Evolutionary conservation across 116 monocot genomes (phyloP), one percentile per base, ranked within the genome.

Genomic region (Cymodocea nodosa): DNA sequence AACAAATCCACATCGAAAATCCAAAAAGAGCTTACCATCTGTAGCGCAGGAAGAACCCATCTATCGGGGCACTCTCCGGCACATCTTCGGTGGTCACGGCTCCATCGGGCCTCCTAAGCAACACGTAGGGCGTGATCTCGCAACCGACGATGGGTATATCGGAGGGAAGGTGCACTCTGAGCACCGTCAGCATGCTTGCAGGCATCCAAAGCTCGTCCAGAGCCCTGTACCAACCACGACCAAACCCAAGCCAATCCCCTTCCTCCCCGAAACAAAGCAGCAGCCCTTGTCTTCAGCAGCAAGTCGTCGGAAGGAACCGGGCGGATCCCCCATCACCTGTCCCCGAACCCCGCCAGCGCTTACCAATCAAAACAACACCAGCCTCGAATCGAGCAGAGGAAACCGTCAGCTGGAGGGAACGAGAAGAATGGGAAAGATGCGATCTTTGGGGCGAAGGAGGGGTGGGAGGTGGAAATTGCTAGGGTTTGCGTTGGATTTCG

Each of bases 131-230:
- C 74, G 79, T 80, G 74, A 82, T 70, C 86, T 86, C 86, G 67
- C 82, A 82, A 23, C 86, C 86, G 9, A 86, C 86, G 18, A 86
- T 73, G 20, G 86, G 82, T 60, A 86, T 86, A 57, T 82, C 86
- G 59, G 86, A 86, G 17, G 82, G 79, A 37, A 86, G 74, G 35
- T 86, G 86, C n/a, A 86, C 82, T 49, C 86, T 70, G 35, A 81
- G 66, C 63, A 86, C 80, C 40, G 63, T 82, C 82, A 86, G 65
- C 86, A 86, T 86, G 51, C 68, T 79, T 77, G 72, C 68, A 17
- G 14, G 12, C 71, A 1, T 34, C 50, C 71, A 19, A 14, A 44
- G 25, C 56, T 6, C 13, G 35, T 23, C 15, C 74, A 39, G 39
- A 50, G 7, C 35, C 36, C 40, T 9, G 2, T 7, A 37, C 16